Evolutionary conservation across 1,284 basidiomycete genomes (phyloP).

Genomic region (Cutaneotrichosporon curvatum): DNA sequence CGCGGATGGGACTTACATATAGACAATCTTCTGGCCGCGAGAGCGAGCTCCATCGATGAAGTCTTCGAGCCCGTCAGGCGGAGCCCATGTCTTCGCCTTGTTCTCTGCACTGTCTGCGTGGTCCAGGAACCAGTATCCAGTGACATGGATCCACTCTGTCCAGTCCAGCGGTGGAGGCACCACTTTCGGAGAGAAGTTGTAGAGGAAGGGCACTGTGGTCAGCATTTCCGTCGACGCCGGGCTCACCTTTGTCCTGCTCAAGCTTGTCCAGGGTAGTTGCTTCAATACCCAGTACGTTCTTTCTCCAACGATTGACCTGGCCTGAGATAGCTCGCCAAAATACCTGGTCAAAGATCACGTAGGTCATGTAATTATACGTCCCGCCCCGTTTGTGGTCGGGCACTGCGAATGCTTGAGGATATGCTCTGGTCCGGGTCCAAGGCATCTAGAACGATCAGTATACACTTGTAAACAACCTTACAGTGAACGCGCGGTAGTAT

Average conservation of each 20-base stretch:
- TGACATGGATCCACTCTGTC: slow-evolving; percentile 97
- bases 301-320: slow-evolving; percentile 69
- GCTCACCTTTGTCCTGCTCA: slow-evolving; percentile 7
- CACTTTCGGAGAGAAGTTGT: slow-evolving; percentile 58
- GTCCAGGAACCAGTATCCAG: slow-evolving; percentile 92
- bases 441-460: slow-evolving; percentile 51
- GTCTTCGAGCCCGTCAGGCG: slow-evolving; percentile 66
- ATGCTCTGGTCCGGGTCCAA: slow-evolving; percentile 57
- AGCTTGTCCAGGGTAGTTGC: slow-evolving; percentile 62
- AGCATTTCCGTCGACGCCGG: too few relatives aligned
- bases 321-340: slow-evolving; percentile 66
- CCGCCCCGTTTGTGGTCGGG: slow-evolving; percentile 49
- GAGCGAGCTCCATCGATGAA: slow-evolving; percentile 75
- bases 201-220: slow-evolving; percentile 60
- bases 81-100: slow-evolving; percentile 77
- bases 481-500: slow-evolving; percentile 62
- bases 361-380: slow-evolving; percentile 44
- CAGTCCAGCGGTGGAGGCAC: slow-evolving; percentile 90
- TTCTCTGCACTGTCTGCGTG: slow-evolving; percentile 69
- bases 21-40: slow-evolving; percentile 80
- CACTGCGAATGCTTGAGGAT: slow-evolving; percentile 60
- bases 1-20: slow-evolving; percentile 54
- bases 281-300: slow-evolving; percentile 52
- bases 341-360: slow-evolving; percentile 61
- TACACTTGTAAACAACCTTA: not conserved